Conservation (phyloP, 1,139 yeast species). For the Nakaseomyces delphensis region DNA sequence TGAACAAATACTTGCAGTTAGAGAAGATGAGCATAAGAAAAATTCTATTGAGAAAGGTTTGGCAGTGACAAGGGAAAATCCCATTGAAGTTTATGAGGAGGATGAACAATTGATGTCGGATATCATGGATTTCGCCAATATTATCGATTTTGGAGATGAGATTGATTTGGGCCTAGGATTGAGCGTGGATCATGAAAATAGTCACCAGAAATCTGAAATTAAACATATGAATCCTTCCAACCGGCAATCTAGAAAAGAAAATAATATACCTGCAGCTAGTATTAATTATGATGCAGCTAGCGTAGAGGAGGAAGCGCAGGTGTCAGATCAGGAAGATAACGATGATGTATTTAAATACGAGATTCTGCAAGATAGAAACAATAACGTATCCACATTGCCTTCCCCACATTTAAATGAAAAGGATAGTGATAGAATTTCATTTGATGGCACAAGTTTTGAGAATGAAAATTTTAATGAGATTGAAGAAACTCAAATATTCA, state of each 20-base stretch:
- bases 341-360: constrained; percentile 3
- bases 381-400: background rate
- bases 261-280: background rate
- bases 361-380: background rate
- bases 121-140: constrained; percentile 53
- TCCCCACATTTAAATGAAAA: constrained; percentile 1
- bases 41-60: no score
- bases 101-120: constrained; percentile 33
- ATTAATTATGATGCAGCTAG: background rate
- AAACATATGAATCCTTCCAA: background rate
- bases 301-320: background rate
- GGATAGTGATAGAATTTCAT: background rate
- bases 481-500: constrained; percentile 4
- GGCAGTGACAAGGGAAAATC: no score
- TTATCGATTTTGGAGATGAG: constrained; percentile 51
- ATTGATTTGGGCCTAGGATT: constrained; percentile 21
- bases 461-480: constrained; percentile 23
- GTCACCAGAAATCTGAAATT: background rate
- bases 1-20: constrained; percentile 8
- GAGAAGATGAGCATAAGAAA: no score
- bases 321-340: constrained; percentile 5
- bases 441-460: constrained; percentile 17
- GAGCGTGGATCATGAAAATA: background rate
- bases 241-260: background rate
- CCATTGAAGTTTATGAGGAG: constrained; percentile 17